Conservation (phyloP, 495 filamentous ascomycete species). For the Darksidea phi region DNA sequence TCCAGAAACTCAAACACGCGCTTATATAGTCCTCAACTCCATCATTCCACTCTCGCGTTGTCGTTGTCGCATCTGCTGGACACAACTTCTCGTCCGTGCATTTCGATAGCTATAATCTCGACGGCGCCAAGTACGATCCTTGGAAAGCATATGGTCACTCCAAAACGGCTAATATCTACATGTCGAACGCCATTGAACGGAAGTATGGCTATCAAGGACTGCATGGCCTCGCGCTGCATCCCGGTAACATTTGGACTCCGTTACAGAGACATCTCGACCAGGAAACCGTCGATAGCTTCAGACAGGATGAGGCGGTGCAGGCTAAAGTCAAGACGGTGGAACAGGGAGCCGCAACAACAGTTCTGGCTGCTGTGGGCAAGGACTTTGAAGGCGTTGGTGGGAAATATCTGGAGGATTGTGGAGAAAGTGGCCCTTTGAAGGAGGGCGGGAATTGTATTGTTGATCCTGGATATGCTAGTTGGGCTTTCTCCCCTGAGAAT, state of each 20-base stretch:
- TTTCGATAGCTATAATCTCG: slow-evolving; percentile 43
- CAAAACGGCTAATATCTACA: slow-evolving; percentile 39
- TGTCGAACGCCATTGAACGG: slow-evolving; percentile 39
- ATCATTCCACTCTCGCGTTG: slow-evolving; percentile 46
- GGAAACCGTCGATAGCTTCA: slow-evolving; percentile 10
- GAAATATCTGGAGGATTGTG: slow-evolving; percentile 39
- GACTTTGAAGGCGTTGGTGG: slow-evolving; percentile 37
- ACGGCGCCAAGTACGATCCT: slow-evolving; percentile 45
- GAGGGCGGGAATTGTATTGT: slow-evolving; percentile 2
- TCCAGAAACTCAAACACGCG: slow-evolving; percentile 49
- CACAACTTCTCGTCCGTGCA: slow-evolving; percentile 39
- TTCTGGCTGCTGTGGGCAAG: slow-evolving; percentile 37
- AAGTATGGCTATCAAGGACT: slow-evolving; percentile 34
- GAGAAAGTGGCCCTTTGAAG: slow-evolving; percentile 31
- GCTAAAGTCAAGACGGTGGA: slow-evolving; percentile 32
- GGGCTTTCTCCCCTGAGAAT: slow-evolving; percentile 44
- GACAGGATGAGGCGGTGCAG: slow-evolving; percentile 2
- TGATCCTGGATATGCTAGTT: slow-evolving; percentile 40
- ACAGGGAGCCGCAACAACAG: slow-evolving; percentile 40
- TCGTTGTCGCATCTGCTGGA: slow-evolving; percentile 45
- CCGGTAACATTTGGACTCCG: slow-evolving; percentile 34
- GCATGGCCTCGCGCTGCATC: slow-evolving; percentile 29
- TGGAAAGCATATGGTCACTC: slow-evolving; percentile 37
- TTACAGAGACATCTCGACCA: slow-evolving; percentile 9
- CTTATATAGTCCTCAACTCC: slow-evolving; percentile 47